Conservation (phyloP, 2,329 filamentous ascomycete species). For the Rhexocercosporidium sp. region DNA sequence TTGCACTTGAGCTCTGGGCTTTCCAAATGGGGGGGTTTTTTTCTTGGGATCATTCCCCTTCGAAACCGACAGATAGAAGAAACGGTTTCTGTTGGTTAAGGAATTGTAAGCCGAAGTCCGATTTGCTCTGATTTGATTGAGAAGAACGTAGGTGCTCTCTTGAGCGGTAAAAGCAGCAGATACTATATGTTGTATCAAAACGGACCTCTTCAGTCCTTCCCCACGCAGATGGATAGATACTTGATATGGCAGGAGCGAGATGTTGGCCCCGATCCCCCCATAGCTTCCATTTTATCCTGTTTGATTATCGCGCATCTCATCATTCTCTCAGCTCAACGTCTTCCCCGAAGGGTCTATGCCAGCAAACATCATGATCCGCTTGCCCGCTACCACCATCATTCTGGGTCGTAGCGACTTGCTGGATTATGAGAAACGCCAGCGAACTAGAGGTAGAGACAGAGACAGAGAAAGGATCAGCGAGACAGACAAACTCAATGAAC, state of each 20-base stretch:
- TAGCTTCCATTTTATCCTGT: background rate
- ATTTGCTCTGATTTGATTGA: too few relatives aligned
- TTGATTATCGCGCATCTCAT: background rate
- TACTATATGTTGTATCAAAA: background rate
- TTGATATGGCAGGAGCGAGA: background rate
- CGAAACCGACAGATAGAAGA: too few relatives aligned
- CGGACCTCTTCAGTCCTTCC: background rate
- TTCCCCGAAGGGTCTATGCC: background rate
- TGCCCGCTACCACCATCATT: slow-evolving; percentile 33
- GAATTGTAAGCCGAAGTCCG: too few relatives aligned
- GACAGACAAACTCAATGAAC: slow-evolving; percentile 11
- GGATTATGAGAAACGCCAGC: slow-evolving; percentile 34
- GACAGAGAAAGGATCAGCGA: background rate
- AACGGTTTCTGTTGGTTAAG: too few relatives aligned
- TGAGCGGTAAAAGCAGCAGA: background rate
- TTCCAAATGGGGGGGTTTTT: too few relatives aligned
- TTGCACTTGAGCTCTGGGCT: too few relatives aligned
- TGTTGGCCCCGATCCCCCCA: background rate
- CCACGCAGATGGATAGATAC: background rate
- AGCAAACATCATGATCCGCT: slow-evolving; percentile 36
- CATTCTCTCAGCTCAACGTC: background rate
- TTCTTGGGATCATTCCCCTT: too few relatives aligned
- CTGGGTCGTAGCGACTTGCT: slow-evolving; percentile 35
- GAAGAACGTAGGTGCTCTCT: too few relatives aligned
- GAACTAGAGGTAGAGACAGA: slow-evolving; percentile 15